These are phyloP conservation scores for Prototheca stagnorum DNA, from an alignment of 163 green algal genomes.

Conservation along the genomic window DNA sequence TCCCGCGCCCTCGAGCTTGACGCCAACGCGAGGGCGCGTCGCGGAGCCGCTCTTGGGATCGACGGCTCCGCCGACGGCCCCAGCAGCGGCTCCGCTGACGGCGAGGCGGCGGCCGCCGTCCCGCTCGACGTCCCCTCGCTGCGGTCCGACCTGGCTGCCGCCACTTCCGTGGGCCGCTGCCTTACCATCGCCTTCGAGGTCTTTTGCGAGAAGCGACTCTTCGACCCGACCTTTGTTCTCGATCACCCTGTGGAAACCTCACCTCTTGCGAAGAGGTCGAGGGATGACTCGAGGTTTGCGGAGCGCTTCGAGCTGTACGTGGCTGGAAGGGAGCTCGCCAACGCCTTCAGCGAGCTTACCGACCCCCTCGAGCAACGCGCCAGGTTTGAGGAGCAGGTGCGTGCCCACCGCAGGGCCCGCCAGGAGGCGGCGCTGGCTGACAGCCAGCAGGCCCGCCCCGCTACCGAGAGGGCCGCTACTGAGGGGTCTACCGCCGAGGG, in stretches of 20 bases:
- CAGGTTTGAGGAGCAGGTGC: constrained; percentile 64
- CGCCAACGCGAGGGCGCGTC: too few relatives aligned
- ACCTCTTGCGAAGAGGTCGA: constrained; percentile 82
- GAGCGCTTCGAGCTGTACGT: constrained; percentile 97
- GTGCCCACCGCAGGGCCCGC: constrained; percentile 10
- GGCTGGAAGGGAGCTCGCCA: constrained; percentile 83
- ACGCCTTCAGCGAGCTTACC: constrained; percentile 92
- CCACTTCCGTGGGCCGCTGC: constrained; percentile 43
- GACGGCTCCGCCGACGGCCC: not conserved
- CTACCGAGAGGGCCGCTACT: too few relatives aligned
- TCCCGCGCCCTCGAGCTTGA: too few relatives aligned
- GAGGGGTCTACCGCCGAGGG: too few relatives aligned
- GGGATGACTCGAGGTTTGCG: constrained; percentile 49
- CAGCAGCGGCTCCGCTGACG: not conserved
- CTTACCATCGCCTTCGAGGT: constrained; percentile 79
- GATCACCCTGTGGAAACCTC: constrained; percentile 79
- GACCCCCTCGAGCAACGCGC: constrained; percentile 85
- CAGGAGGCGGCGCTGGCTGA: constrained; percentile 15
- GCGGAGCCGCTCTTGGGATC: constrained; percentile 28
- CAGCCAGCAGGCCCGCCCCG: too few relatives aligned
- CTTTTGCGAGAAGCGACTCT: constrained; percentile 51
- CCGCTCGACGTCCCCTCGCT: not conserved
- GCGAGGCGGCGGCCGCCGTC: constrained; percentile 1
- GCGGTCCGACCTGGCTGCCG: not conserved
- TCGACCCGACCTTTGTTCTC: constrained; percentile 80